Conservation (phyloP, 139 green algal species). For the Chlamydomonas applanata region DNA sequence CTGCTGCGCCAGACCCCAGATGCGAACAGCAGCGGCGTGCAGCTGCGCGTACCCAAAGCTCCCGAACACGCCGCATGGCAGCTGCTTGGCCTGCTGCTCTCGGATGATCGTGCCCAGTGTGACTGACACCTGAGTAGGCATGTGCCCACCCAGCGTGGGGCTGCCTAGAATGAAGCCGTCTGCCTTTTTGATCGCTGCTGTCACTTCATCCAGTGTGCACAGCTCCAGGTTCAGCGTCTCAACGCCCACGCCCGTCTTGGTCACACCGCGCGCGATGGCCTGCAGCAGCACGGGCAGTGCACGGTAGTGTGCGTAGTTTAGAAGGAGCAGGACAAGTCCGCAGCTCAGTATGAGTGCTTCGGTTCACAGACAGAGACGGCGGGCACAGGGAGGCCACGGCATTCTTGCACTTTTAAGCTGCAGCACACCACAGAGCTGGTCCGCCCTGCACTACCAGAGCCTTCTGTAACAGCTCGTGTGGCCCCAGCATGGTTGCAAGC, state of each 20-base stretch:
- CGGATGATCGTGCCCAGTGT: constrained; percentile 84
- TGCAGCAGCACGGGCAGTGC: too few relatives aligned
- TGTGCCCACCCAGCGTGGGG: constrained; percentile 93
- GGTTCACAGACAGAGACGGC: too few relatives aligned
- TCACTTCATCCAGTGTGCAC: constrained; percentile 64
- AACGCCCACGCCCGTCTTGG: constrained; percentile 84
- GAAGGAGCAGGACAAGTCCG: background rate
- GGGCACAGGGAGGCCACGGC: too few relatives aligned
- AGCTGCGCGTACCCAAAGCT: constrained; percentile 76
- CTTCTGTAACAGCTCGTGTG: too few relatives aligned
- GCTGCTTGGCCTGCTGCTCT: constrained; percentile 46
- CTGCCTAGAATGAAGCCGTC: constrained; percentile 87
- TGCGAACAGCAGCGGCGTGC: background rate
- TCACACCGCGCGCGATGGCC: constrained; percentile 78
- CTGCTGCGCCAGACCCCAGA: background rate
- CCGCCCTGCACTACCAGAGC: too few relatives aligned
- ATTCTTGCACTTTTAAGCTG: too few relatives aligned
- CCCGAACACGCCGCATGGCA: constrained; percentile 94
- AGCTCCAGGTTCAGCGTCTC: constrained; percentile 93
- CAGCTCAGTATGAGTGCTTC: too few relatives aligned
- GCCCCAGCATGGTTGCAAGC: too few relatives aligned
- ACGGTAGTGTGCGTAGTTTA: too few relatives aligned
- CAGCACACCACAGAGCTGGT: too few relatives aligned
- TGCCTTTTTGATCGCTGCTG: constrained; percentile 47
- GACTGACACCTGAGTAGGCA: constrained; percentile 86